A percentile compares a stretch with the other conserved stretches of the same genome.
These are phyloP conservation scores for Didymella sp. DNA, from an alignment of 2,329 filamentous ascomycete species.

Conservation along the genomic window DNA sequence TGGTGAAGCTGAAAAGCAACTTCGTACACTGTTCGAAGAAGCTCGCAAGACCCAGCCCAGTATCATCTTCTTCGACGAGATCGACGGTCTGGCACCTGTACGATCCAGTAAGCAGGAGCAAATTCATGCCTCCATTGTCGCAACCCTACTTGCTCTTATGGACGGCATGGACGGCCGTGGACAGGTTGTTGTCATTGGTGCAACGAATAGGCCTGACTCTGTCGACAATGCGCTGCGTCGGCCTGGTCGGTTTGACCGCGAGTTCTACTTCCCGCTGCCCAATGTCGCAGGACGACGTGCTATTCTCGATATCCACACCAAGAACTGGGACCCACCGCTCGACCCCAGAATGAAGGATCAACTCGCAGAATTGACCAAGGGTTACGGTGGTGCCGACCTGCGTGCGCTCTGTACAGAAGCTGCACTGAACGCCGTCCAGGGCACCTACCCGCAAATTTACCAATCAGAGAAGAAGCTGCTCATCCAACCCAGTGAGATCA, in stretches of 20 bases:
- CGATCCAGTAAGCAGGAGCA: slow-evolving; percentile 98
- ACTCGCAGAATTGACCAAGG: slow-evolving; percentile 88
- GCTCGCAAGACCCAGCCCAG: slow-evolving; percentile 94
- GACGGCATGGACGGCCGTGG: slow-evolving; percentile 62
- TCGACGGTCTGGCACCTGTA: slow-evolving; percentile 94
- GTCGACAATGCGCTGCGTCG: slow-evolving; percentile 95
- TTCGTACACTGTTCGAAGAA: slow-evolving; percentile 93
- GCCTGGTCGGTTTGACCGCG: slow-evolving; percentile 92
- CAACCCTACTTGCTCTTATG: slow-evolving; percentile 59
- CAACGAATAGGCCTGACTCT: slow-evolving; percentile 96
- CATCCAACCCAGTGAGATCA: slow-evolving; percentile 84
- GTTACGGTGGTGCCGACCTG: slow-evolving; percentile 94
- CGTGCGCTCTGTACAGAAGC: slow-evolving; percentile 95
- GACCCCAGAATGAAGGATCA: slow-evolving; percentile 79
- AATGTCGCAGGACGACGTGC: slow-evolving; percentile 79
- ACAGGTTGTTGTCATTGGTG: slow-evolving; percentile 97
- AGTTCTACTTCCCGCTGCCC: slow-evolving; percentile 97
- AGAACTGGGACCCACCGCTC: slow-evolving; percentile 83
- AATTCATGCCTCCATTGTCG: slow-evolving; percentile 90
- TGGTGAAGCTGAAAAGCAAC: slow-evolving; percentile 93
- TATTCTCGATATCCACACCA: slow-evolving; percentile 95
- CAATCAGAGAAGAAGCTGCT: slow-evolving; percentile 85
- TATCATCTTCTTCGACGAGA: slow-evolving; percentile 99
- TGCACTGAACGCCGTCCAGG: slow-evolving; percentile 91
- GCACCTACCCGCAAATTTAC: slow-evolving; percentile 97